These are phyloP conservation scores for Starmerella floricola DNA, from an alignment of 805 yeast species.

Conservation along the genomic window DNA sequence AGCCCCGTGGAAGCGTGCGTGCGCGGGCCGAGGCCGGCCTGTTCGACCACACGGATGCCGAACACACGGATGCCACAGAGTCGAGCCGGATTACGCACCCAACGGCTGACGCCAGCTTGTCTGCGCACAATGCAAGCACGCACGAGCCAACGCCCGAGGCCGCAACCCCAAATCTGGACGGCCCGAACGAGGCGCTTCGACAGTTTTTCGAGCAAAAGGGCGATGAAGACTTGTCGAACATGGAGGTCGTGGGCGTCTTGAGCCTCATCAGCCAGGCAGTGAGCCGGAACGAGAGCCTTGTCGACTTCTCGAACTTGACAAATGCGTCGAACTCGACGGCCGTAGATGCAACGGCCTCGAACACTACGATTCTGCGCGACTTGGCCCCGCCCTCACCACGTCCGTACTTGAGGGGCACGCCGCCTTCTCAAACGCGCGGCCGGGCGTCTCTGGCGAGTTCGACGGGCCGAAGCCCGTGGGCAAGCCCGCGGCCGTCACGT, in stretches of 20 bases:
- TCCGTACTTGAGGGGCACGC: conserved; percentile 9
- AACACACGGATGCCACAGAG: no score
- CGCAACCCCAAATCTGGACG: neutral
- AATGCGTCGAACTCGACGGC: neutral
- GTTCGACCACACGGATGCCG: no score
- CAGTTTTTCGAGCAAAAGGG: conserved; percentile 60
- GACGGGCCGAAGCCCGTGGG: conserved; percentile 9
- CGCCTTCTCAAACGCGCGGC: conserved; percentile 7
- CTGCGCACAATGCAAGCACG: neutral
- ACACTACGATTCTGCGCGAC: neutral
- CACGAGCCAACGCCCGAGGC: no score
- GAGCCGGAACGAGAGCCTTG: conserved; percentile 22
- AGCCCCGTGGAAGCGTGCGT: neutral
- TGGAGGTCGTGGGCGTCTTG: conserved; percentile 68
- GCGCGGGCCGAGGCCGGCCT: no score
- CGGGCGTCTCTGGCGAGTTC: neutral
- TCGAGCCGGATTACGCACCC: no score
- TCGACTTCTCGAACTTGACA: conserved; percentile 19
- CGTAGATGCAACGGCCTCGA: neutral
- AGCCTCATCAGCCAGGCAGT: conserved; percentile 39
- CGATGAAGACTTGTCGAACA: conserved; percentile 49
- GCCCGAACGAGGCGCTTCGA: conserved; percentile 48
- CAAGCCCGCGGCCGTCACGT: conserved; percentile 7
- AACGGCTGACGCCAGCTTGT: no score
- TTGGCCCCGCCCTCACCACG: conserved; percentile 15